Evolutionary conservation across 2,329 filamentous ascomycete genomes (phyloP), one percentile per base, ranked within the genome.

Genomic region (Daldinia sp.): DNA sequence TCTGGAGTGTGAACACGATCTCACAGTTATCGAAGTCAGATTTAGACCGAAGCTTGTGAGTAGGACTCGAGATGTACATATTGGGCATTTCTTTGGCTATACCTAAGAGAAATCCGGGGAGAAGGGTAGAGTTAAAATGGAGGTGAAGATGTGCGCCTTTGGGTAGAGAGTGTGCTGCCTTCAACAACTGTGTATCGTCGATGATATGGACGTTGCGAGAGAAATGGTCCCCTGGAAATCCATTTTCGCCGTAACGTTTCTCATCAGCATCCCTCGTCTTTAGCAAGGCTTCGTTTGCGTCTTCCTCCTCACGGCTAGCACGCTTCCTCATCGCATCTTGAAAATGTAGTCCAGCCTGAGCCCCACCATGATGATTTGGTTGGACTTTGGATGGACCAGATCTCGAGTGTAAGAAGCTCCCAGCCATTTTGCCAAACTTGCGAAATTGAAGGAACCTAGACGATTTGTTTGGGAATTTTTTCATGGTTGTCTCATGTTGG

Each of bases 51-150:
- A 1, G 73, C 10, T 72, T 3, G 81, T 76, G 35, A 92, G 80
- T 3, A 85, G 84, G 35, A 79, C 89, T 92, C 64, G 86, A 88
- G 73, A 93, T 89, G 75, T 88, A 92, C 89, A 94, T 93, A 71
- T 86, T 86, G 0, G 85, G 75, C 82, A 90, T 88, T 4, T 69
- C 82, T 81, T 82, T 86, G 71, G 82, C 87, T 72, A 82, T 82
- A 26, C 81, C 79, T 12, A 93, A 82, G 20, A 93, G 81, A 4
- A 89, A 83, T 1, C 82, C 77, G 9, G 91, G 90, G 13, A 83
- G 81, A 4, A 93, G 81, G 67, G 91, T 92, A n/a, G 91, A 86
- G 76, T 93, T 94, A 82, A 92, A 93, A 78, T 94, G 92, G 26
- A 93, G 86, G 77, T 94, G 92, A 26, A 93, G 82, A 75, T 93